A percentile compares a stretch with the other conserved stretches of the same genome.
Evolutionary conservation across 2,329 filamentous ascomycete genomes (phyloP).

Genomic region (Microsporum canis): DNA sequence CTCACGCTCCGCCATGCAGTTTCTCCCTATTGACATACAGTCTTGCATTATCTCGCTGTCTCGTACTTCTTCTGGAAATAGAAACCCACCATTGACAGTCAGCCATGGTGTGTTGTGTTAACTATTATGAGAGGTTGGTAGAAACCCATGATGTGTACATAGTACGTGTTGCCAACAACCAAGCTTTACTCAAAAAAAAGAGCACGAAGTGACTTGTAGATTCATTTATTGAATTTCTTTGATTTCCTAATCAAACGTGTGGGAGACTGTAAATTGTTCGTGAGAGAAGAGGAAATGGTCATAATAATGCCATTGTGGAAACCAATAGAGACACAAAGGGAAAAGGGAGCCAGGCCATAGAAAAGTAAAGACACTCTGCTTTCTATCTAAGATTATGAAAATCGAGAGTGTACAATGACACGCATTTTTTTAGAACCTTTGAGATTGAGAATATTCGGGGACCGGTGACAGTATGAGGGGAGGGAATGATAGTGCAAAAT

Average conservation of each 20-base stretch:
- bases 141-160: too few species aligned
- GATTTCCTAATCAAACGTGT: neutral
- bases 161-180: too few species aligned
- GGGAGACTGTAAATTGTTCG: neutral
- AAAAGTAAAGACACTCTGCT: neutral
- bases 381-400: constrained; percentile 5
- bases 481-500: neutral
- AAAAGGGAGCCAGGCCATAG: neutral
- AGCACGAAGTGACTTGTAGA: neutral
- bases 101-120: neutral
- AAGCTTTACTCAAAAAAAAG: neutral
- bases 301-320: too few species aligned
- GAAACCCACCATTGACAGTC: neutral
- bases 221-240: neutral
- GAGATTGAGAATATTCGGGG: neutral
- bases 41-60: neutral
- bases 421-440: neutral
- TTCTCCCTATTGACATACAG: too few species aligned
- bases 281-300: neutral
- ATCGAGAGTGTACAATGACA: constrained; percentile 1
- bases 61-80: neutral
- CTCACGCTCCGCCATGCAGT: too few species aligned
- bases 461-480: neutral
- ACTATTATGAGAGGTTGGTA: too few species aligned
- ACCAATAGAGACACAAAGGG: neutral